Conservation (phyloP, 805 yeast species). For the Metschnikowia vanudenii region DNA sequence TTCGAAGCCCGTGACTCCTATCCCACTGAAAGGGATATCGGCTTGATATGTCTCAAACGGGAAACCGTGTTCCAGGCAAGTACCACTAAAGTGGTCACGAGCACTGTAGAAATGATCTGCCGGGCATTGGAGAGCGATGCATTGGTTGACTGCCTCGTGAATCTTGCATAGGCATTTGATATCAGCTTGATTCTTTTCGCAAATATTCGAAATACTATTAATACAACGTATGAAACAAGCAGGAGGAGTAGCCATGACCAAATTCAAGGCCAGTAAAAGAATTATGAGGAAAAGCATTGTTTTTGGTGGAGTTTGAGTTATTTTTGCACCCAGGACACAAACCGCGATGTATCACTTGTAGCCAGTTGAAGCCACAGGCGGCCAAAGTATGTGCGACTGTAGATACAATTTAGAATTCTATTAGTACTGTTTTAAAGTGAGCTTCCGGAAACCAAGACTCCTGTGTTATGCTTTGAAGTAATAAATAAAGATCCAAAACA, state of each 20-base stretch:
- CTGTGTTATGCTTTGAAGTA: too few relatives aligned
- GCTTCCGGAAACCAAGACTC: too few relatives aligned
- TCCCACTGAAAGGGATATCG: not conserved
- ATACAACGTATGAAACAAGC: constrained; percentile 49
- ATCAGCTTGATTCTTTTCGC: constrained; percentile 34
- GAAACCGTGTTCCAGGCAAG: constrained; percentile 40
- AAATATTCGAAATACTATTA: constrained; percentile 34
- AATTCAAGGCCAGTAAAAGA: constrained; percentile 4
- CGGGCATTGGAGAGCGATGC: constrained; percentile 47
- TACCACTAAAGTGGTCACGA: constrained; percentile 49
- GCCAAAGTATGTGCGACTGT: not conserved
- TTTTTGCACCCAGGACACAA: constrained; percentile 16
- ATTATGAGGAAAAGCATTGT: constrained; percentile 9
- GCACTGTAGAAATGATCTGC: constrained; percentile 42
- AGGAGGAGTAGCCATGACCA: constrained; percentile 44
- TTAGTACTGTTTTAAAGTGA: too few relatives aligned
- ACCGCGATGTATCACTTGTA: constrained; percentile 5
- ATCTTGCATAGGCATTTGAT: constrained; percentile 40
- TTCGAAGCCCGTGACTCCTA: not conserved
- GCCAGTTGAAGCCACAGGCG: not conserved
- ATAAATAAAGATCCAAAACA: too few relatives aligned
- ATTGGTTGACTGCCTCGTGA: constrained; percentile 40
- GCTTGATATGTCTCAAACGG: constrained; percentile 1
- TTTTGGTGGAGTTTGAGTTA: not conserved
- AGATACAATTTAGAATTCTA: not conserved